phyloP scores from a whole-genome alignment of 805 yeast species.

The Candida ponderosae region DNA sequence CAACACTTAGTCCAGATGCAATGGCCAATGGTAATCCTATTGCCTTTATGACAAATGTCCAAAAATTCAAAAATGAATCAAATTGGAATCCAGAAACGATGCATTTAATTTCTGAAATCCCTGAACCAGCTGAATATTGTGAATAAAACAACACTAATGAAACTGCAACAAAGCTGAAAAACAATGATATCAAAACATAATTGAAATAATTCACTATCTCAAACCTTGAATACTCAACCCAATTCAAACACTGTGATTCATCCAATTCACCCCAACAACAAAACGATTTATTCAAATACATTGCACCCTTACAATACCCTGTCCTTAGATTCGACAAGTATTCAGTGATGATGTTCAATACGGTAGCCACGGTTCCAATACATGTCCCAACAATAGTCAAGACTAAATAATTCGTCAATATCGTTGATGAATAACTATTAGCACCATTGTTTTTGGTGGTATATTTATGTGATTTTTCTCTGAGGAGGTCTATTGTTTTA shows the following conservation, averaged over 20 bases:
- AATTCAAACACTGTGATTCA: conserved; percentile 45
- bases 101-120: conserved; percentile 93
- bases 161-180: conserved; percentile 61
- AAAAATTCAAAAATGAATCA: conserved; percentile 66
- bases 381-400: conserved; percentile 66
- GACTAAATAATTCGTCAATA: conserved; percentile 51
- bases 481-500: conserved; percentile 63
- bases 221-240: conserved; percentile 59
- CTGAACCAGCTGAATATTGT: conserved; percentile 94
- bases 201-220: conserved; percentile 41
- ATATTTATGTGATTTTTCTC: conserved; percentile 49
- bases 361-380: conserved; percentile 81
- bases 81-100: conserved; percentile 85
- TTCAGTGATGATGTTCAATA: conserved; percentile 73
- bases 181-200: conserved; percentile 51
- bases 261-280: conserved; percentile 69
- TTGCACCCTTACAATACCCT: conserved; percentile 68
- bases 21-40: conserved; percentile 83
- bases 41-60: conserved; percentile 69
- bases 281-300: conserved; percentile 64
- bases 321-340: conserved; percentile 73
- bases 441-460: conserved; percentile 5
- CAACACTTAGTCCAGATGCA: conserved; percentile 88
- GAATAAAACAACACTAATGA: conserved; percentile 62
- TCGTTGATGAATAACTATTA: conserved; percentile 4